phyloP scores from a whole-genome alignment of 2,329 filamentous ascomycete genomes.

The Curvularia sp. region DNA sequence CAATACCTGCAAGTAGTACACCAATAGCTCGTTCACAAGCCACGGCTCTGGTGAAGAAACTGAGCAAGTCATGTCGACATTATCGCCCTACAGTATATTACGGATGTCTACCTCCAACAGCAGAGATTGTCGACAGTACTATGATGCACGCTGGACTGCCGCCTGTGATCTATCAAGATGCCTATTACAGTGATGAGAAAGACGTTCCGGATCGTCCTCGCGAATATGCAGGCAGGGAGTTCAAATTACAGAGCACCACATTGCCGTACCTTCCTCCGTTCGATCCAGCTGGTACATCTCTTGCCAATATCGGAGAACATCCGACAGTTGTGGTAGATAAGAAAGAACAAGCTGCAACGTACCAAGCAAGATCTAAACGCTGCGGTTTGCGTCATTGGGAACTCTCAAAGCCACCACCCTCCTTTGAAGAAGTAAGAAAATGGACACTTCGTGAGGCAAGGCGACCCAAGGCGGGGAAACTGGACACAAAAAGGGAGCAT shows the following conservation, averaged over 20 bases:
- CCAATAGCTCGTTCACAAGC: slow-evolving; percentile 27
- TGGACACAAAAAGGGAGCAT: slow-evolving; percentile 11
- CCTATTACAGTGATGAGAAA: slow-evolving; percentile 81
- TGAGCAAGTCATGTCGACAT: slow-evolving; percentile 29
- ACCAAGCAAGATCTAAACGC: slow-evolving; percentile 60
- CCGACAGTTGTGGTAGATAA: slow-evolving; percentile 58
- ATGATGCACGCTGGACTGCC: slow-evolving; percentile 66
- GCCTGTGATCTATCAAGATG: slow-evolving; percentile 79
- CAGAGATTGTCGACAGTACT: slow-evolving; percentile 60
- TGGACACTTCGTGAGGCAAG: slow-evolving; percentile 65
- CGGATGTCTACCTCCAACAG: slow-evolving; percentile 51
- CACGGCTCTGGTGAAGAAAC: slow-evolving; percentile 24
- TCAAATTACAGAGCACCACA: slow-evolving; percentile 76
- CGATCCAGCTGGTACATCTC: slow-evolving; percentile 66
- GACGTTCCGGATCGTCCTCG: slow-evolving; percentile 79
- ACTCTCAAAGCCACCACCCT: slow-evolving; percentile 73
- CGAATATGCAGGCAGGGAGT: slow-evolving; percentile 89
- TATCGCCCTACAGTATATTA: slow-evolving; percentile 43
- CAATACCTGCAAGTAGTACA: slow-evolving; percentile 23
- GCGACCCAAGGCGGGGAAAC: slow-evolving; percentile 20
- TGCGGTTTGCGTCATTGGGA: slow-evolving; percentile 79
- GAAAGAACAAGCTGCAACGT: slow-evolving; percentile 57
- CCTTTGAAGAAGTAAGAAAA: slow-evolving; percentile 68
- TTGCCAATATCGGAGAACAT: slow-evolving; percentile 64
- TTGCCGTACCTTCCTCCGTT: slow-evolving; percentile 83